Conservation (phyloP, 2,329 filamentous ascomycete species). For the Pestalotiopsis fici region DNA sequence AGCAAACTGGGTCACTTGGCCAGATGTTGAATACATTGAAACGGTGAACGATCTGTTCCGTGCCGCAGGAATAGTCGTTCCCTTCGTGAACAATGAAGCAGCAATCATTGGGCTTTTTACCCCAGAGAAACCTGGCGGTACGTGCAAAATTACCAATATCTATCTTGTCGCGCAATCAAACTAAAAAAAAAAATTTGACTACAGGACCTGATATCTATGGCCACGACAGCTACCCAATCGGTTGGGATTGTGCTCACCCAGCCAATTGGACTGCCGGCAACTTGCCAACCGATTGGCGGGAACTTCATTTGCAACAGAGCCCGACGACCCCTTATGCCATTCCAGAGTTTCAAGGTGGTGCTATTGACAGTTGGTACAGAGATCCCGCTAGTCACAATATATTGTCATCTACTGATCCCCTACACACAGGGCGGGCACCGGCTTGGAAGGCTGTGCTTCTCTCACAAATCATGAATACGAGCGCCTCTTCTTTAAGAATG, state of each 20-base stretch:
- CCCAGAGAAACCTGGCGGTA: slow-evolving; percentile 56
- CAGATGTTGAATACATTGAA: slow-evolving; percentile 68
- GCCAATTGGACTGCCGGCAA: slow-evolving; percentile 57
- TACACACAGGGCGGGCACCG: slow-evolving; percentile 57
- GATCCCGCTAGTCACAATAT: background rate
- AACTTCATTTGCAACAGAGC: slow-evolving; percentile 59
- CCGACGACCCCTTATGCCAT: slow-evolving; percentile 60
- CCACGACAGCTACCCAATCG: slow-evolving; percentile 43
- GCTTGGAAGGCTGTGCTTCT: slow-evolving; percentile 66
- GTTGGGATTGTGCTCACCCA: slow-evolving; percentile 46
- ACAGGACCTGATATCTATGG: slow-evolving; percentile 29
- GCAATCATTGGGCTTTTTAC: slow-evolving; percentile 60
- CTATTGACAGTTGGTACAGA: slow-evolving; percentile 65
- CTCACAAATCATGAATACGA: slow-evolving; percentile 75
- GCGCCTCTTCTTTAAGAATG: slow-evolving; percentile 79
- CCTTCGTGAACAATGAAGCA: slow-evolving; percentile 76
- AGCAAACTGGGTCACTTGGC: slow-evolving; percentile 52
- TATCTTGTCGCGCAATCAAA: background rate
- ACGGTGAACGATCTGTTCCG: slow-evolving; percentile 70
- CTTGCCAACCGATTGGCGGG: slow-evolving; percentile 58
- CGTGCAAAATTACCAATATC: background rate
- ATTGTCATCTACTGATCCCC: background rate
- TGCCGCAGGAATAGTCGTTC: slow-evolving; percentile 70
- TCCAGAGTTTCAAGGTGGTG: slow-evolving; percentile 65
- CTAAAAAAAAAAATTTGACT: background rate